phyloP scores from a whole-genome alignment of 2,329 filamentous ascomycete species.

The Fusarium globosum region DNA sequence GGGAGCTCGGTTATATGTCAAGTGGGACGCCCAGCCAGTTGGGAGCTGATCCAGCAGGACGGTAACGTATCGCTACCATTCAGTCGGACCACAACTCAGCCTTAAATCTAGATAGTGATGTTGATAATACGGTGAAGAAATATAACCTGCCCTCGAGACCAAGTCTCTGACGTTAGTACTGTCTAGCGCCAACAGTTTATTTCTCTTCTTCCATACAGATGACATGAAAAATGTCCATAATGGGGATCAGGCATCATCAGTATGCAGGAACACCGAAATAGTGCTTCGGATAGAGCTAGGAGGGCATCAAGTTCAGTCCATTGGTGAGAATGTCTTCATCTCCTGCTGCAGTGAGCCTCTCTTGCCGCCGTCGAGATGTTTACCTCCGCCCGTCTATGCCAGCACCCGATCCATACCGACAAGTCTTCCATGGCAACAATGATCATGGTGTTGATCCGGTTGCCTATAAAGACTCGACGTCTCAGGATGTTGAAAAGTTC shows the following conservation, averaged over 20 bases:
- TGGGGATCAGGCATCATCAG: not conserved
- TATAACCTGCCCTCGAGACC: not conserved
- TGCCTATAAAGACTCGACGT: no score
- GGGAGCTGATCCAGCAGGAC: not conserved
- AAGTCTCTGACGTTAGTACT: not conserved
- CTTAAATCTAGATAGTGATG: not conserved
- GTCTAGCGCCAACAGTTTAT: not conserved
- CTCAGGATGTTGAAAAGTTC: no score
- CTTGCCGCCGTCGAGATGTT: not conserved
- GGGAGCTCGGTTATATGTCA: not conserved
- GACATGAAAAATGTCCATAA: not conserved
- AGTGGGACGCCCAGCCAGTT: slow-evolving; percentile 2
- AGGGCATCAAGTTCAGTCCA: not conserved
- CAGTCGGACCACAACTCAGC: not conserved
- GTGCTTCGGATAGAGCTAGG: not conserved
- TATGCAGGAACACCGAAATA: not conserved
- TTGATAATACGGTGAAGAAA: not conserved
- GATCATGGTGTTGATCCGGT: no score
- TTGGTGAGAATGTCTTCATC: not conserved
- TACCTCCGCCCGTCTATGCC: no score
- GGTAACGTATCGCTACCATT: slow-evolving; percentile 3
- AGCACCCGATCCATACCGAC: no score
- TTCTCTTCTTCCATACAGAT: not conserved
- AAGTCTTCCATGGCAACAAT: no score
- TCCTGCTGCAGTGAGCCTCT: not conserved